Evolutionary conservation across 139 green algal species (phyloP), one percentile per base, ranked within the genome.

Genomic region (Chlamydomonas schloesseri): DNA sequence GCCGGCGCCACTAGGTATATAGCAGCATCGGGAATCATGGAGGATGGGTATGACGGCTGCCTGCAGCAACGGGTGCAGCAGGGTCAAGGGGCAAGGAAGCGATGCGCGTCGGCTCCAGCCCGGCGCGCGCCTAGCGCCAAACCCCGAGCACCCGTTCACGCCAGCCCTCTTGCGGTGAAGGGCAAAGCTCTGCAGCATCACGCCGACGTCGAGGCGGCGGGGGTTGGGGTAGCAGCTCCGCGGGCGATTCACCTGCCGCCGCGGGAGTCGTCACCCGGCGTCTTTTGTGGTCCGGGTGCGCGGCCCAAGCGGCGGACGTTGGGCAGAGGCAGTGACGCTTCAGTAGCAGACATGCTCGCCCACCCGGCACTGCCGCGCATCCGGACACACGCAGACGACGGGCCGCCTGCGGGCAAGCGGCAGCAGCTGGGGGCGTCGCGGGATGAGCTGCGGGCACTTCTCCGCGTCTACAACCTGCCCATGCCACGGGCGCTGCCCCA

Each of bases 121-220:
- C 55, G 31, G 20, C 53, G 55, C 8, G n/a, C 73, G 15, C 18
- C 10, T 29, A 24, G 2, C 2, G 20, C 55, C 2, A 64, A 26
- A 10, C 55, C 55, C 2, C 21, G 55, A 6, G 8, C 55, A 64
- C 6, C 18, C 55, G 6, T 15, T 26, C 20, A 29, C 21, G 55
- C 55, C 26, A 82, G 55, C 37, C 75, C 75, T 14, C 75, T 82
- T 37, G 75, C 58, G 0, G 64, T 82, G 3, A 70, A 71, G 37
- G 75, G 75, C 20, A 71, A 34, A 55, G 75, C 75, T 0, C n/a
- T 71, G 21, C 57, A 36, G 10, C 55, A 34, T 2, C 36, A 34
- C 36, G 57, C 60, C n/a, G 33, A 58, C 33, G 58, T 57, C 26
- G 36, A 53, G 60, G 26, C 60, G 11, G 60, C 60, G 10, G 23